Conservation (phyloP, 129 eudicot species). For the Flaveria robusta region DNA sequence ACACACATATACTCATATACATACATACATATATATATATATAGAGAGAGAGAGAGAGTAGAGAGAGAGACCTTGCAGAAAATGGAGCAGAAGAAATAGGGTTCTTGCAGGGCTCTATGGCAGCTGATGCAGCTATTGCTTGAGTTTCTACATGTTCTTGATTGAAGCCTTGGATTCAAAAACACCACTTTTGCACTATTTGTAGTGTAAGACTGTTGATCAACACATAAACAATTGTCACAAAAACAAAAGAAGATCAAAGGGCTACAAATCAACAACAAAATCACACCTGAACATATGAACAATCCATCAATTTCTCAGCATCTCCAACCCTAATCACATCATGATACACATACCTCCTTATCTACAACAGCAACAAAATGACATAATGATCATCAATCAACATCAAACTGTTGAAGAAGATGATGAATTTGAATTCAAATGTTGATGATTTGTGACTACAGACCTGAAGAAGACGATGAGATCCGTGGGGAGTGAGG, state of each 20-base stretch:
- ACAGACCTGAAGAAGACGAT: conserved; percentile 72
- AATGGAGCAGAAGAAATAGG: conserved; percentile 67
- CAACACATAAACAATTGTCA: not conserved
- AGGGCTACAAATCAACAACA: not conserved
- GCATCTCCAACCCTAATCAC: conserved; percentile 78
- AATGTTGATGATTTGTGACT: not conserved
- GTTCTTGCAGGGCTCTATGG: conserved; percentile 62
- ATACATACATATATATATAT: not conserved
- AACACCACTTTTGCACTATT: conserved; percentile 83
- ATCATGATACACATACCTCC: conserved; percentile 84
- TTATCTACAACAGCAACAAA: conserved; percentile 47
- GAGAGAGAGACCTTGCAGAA: conserved; percentile 71
- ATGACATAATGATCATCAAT: not conserved
- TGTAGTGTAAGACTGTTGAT: conserved; percentile 56
- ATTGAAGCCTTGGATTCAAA: conserved; percentile 61
- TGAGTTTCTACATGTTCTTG: conserved; percentile 44
- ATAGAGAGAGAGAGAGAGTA: not conserved
- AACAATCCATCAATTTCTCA: conserved; percentile 73
- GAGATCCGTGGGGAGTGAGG: conserved; percentile 53
- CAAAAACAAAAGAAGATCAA: not conserved
- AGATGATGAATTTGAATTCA: not conserved
- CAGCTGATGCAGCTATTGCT: conserved; percentile 59
- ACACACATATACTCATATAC: not conserved
- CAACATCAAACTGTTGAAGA: too few species aligned
- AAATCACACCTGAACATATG: conserved; percentile 60